Conservation (phyloP, 371 early-diverging fungal species). For the Fennellomyces sp. region DNA sequence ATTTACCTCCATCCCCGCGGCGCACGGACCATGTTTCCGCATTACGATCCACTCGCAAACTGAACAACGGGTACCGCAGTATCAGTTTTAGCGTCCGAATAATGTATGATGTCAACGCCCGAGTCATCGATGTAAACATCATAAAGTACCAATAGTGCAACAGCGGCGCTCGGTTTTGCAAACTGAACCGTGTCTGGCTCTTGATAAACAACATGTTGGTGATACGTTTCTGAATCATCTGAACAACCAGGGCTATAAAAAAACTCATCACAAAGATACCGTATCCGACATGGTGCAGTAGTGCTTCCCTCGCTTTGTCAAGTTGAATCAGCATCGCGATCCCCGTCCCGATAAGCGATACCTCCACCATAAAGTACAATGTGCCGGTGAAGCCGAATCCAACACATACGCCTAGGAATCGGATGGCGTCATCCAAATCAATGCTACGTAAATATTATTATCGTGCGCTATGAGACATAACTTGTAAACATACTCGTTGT, state of each 20-base stretch:
- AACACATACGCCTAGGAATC: constrained; percentile 47
- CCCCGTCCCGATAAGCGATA: constrained; percentile 32
- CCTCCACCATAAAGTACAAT: constrained; percentile 48
- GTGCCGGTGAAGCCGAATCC: constrained; percentile 56
- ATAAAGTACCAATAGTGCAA: constrained; percentile 56
- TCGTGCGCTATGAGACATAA: background rate
- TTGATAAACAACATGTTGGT: constrained; percentile 45
- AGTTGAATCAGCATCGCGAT: constrained; percentile 35
- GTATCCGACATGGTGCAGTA: constrained; percentile 34
- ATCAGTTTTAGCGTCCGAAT: constrained; percentile 41
- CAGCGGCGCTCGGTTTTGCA: constrained; percentile 43
- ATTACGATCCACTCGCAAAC: constrained; percentile 50
- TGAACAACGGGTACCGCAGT: constrained; percentile 47
- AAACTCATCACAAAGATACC: constrained; percentile 50
- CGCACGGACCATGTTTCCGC: constrained; percentile 59
- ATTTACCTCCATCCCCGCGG: constrained; percentile 50
- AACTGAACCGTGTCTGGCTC: constrained; percentile 25
- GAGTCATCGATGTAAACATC: constrained; percentile 55
- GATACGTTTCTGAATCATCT: constrained; percentile 45
- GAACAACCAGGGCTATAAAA: constrained; percentile 46
- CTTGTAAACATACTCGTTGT: constrained; percentile 30
- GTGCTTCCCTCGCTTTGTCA: constrained; percentile 31
- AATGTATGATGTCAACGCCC: constrained; percentile 52
- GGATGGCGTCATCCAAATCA: constrained; percentile 52
- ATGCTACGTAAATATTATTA: constrained; percentile 30